Percentiles rank a stretch among this genome's conserved stretches.
Evolutionary conservation across 352 stramenopile genomes (phyloP).

Genomic region (Pythium coloratum): DNA sequence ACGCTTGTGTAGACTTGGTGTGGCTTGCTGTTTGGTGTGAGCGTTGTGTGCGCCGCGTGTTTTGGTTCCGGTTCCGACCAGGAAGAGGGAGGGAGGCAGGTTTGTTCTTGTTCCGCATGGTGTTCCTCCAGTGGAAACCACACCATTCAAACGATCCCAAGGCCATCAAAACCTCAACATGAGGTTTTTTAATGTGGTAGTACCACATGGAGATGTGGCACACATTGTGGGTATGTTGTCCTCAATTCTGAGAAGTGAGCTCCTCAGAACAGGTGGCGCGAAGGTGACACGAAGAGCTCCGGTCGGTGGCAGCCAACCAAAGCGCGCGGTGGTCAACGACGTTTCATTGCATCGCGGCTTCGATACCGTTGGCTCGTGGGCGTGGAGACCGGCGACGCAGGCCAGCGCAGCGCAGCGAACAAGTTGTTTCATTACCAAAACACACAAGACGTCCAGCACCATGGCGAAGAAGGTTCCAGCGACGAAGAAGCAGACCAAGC

Average conservation of each 20-base stretch:
- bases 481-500: conserved; percentile 41
- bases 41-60: conserved; percentile 21
- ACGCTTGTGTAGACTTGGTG: conserved; percentile 37
- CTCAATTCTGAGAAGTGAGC: background rate
- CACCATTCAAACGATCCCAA: conserved; percentile 28
- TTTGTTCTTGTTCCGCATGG: conserved; percentile 3
- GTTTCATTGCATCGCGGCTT: conserved; percentile 36
- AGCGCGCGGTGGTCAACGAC: conserved; percentile 22
- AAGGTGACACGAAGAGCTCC: conserved; percentile 34
- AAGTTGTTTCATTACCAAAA: conserved; percentile 7
- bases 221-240: background rate
- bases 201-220: background rate
- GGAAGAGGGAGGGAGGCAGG: background rate
- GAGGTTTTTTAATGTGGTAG: conserved; percentile 6
- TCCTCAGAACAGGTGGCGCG: conserved; percentile 13
- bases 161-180: background rate
- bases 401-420: no score
- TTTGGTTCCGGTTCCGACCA: background rate
- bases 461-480: conserved; percentile 48
- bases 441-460: conserved; percentile 14
- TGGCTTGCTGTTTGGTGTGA: conserved; percentile 30
- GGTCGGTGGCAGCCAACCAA: conserved; percentile 31
- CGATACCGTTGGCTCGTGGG: conserved; percentile 9
- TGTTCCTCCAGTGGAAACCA: conserved; percentile 18
- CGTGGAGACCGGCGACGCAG: background rate